Conservation (phyloP, 2,329 filamentous ascomycete species). For the Paraphaeosphaeria minitans region DNA sequence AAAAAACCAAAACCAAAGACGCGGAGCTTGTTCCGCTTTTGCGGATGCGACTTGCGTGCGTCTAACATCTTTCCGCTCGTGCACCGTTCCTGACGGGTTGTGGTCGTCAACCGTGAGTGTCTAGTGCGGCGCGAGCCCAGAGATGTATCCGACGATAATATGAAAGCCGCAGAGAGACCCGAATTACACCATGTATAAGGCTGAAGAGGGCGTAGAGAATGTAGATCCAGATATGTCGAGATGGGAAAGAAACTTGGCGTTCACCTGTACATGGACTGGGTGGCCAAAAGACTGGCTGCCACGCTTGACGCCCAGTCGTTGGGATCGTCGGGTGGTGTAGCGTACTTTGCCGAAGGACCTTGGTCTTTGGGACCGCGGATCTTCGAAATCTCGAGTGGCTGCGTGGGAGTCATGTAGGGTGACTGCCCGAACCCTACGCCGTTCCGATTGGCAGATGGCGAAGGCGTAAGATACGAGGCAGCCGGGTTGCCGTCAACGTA, state of each 20-base stretch:
- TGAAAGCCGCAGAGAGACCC: conserved; percentile 29
- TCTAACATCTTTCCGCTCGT: conserved; percentile 32
- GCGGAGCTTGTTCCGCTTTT: conserved; percentile 30
- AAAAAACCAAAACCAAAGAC: conserved; percentile 35
- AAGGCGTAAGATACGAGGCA: conserved; percentile 71
- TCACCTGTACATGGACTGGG: conserved; percentile 46
- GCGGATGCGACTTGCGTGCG: conserved; percentile 23
- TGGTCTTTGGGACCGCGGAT: conserved; percentile 50
- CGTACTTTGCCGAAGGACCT: conserved; percentile 72
- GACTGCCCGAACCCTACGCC: conserved; percentile 72
- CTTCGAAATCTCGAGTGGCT: conserved; percentile 69
- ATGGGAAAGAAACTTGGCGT: conserved; percentile 17
- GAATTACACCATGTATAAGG: conserved; percentile 40
- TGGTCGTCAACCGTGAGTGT: conserved; percentile 41
- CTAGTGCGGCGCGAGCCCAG: conserved; percentile 26
- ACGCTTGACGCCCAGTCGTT: conserved; percentile 87
- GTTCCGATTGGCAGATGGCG: conserved; percentile 82
- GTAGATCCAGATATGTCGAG: conserved; percentile 23
- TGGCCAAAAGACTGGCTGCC: conserved; percentile 67
- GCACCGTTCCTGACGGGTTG: conserved; percentile 47
- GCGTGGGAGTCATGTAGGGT: conserved; percentile 66
- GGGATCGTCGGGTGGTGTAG: conserved; percentile 93
- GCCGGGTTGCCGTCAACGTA: conserved; percentile 68
- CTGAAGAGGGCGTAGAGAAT: conserved; percentile 35
- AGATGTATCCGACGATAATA: conserved; percentile 33